Conservation (phyloP, 2,329 filamentous ascomycete genomes). For the Mycosphaerella sp. region DNA sequence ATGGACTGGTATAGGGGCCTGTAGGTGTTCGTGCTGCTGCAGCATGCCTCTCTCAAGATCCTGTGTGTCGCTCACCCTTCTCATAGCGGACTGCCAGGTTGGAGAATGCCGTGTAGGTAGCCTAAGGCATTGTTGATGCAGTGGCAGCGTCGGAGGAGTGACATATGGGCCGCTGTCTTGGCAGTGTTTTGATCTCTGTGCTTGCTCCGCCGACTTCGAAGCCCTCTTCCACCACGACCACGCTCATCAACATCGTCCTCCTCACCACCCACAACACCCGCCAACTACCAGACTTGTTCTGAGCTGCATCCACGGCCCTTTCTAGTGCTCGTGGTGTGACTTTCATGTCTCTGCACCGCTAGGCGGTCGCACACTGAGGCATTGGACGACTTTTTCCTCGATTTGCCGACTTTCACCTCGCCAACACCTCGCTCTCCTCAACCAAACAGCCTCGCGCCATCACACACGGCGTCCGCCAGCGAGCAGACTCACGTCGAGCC, state of each 20-base stretch:
- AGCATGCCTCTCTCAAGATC: too few species aligned
- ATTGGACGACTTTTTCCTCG: not conserved
- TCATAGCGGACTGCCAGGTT: not conserved
- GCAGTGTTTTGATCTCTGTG: not conserved
- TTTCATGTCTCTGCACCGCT: conserved; percentile 3
- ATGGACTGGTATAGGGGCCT: too few species aligned
- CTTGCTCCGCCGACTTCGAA: not conserved
- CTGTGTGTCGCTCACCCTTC: too few species aligned
- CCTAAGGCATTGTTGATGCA: not conserved
- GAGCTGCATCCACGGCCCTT: not conserved
- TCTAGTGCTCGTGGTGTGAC: not conserved
- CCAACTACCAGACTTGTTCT: not conserved
- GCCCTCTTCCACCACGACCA: not conserved
- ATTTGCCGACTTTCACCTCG: not conserved
- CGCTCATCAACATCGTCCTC: not conserved
- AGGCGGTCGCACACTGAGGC: conserved; percentile 3
- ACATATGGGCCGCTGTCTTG: conserved; percentile 1
- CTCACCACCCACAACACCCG: not conserved
- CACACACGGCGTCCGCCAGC: not conserved
- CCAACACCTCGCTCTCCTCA: not conserved
- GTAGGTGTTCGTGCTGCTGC: too few species aligned
- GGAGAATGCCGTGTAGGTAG: not conserved
- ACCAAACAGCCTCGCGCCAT: conserved; percentile 1
- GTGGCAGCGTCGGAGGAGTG: conserved; percentile 1
- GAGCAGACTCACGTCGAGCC: not conserved